phyloP scores from a whole-genome alignment of 352 stramenopile genomes.

The Phytopythium oedochilum region DNA sequence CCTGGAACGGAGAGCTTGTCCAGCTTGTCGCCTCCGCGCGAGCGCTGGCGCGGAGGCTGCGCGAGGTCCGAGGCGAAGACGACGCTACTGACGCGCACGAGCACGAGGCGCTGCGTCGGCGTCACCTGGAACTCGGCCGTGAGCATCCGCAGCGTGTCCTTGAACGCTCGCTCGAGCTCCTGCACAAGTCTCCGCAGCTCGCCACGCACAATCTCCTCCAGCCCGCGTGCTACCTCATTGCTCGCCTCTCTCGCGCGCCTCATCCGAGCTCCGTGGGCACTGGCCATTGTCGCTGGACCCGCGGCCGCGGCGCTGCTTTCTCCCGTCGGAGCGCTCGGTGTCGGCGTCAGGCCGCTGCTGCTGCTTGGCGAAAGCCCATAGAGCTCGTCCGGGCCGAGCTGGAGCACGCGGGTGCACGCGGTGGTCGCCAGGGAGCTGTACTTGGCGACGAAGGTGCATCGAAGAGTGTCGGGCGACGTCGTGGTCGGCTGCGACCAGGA shows the following conservation, averaged over 20 bases:
- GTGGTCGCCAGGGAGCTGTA: constrained; percentile 35
- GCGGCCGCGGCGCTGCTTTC: neutral
- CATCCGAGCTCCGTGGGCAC: neutral
- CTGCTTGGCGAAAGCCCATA: constrained; percentile 22
- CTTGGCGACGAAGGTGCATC: constrained; percentile 51
- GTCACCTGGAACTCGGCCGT: constrained; percentile 58
- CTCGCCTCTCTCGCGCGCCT: neutral
- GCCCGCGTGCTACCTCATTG: neutral
- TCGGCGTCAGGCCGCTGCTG: neutral
- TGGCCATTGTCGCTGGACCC: neutral
- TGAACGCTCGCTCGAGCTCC: constrained; percentile 37
- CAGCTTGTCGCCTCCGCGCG: neutral
- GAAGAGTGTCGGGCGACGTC: constrained; percentile 21
- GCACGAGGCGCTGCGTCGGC: constrained; percentile 39
- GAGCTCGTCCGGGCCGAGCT: constrained; percentile 14
- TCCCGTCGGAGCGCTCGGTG: neutral
- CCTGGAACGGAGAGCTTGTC: neutral
- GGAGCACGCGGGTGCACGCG: constrained; percentile 41
- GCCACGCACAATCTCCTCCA: constrained; percentile 44
- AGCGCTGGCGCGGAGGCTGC: neutral
- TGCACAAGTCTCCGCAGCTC: constrained; percentile 41
- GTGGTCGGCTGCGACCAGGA: neutral
- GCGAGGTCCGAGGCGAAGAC: constrained; percentile 55
- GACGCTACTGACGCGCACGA: constrained; percentile 47
- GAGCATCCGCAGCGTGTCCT: constrained; percentile 39